phyloP scores from a whole-genome alignment of 805 yeast genomes.

The Suhomyces sp. region DNA sequence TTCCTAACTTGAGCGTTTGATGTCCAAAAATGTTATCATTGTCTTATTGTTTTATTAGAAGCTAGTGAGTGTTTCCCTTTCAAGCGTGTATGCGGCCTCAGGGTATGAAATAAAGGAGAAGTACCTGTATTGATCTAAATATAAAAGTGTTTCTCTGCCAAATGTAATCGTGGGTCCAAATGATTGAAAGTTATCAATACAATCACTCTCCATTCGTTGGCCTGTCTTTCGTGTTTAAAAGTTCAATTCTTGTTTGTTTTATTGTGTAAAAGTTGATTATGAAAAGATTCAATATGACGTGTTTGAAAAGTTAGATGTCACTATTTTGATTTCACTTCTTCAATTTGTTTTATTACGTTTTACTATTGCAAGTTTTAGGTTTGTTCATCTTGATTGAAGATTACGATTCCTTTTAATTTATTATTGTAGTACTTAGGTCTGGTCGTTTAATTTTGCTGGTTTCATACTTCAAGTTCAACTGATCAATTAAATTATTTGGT shows the following conservation, averaged over 20 bases:
- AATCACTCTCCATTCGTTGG: too few relatives aligned
- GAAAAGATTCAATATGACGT: background rate
- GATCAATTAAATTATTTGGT: too few relatives aligned
- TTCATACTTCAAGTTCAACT: too few relatives aligned
- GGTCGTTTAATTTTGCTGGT: too few relatives aligned
- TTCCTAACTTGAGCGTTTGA: slow-evolving; percentile 1
- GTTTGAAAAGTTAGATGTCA: background rate
- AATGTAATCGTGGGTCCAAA: slow-evolving; percentile 2
- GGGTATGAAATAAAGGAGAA: slow-evolving; percentile 4
- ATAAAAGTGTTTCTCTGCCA: slow-evolving; percentile 6
- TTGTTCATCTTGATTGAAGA: too few relatives aligned
- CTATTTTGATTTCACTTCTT: too few relatives aligned
- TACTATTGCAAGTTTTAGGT: too few relatives aligned
- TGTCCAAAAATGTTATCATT: slow-evolving; percentile 1
- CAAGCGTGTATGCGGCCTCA: slow-evolving; percentile 6
- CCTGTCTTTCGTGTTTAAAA: too few relatives aligned
- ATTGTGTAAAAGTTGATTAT: background rate
- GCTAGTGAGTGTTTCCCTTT: slow-evolving; percentile 6
- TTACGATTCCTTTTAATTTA: too few relatives aligned
- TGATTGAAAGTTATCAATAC: too few relatives aligned
- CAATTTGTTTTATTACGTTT: too few relatives aligned
- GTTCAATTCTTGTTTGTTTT: background rate
- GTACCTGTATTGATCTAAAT: slow-evolving; percentile 9
- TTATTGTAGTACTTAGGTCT: too few relatives aligned
- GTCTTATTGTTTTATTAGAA: slow-evolving; percentile 6